Base-by-base conservation (phyloP, 176 grass and related monocot species). In the Poa annua region DNA sequence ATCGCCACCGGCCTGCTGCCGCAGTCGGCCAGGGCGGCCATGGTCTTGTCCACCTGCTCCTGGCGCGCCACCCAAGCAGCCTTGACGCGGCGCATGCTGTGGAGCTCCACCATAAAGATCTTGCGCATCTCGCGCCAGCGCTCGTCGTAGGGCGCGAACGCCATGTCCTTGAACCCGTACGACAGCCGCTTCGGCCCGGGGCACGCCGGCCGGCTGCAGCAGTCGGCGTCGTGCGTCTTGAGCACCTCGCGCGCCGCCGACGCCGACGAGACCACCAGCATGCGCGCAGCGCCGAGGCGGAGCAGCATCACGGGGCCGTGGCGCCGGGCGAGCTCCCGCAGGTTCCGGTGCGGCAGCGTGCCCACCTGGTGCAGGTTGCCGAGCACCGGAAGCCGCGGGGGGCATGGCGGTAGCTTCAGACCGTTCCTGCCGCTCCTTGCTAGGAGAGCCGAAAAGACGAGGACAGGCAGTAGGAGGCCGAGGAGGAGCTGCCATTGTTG, bases 81-180 rank as follows among this genome's bases (percentile, higher is more conserved):
- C 36, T 42, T 70, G 20, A 70, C 66, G 11, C 66, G 36, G 20
- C 19, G 66, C 66, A 70, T 44, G 66, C 66, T 21, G 20, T 42
- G 19, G 8, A 69, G 35, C 36, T 69, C 66, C 4, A 11, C 35
- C 19, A 69, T 22, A 36, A 69, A 42, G 19, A 69, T 42, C 66
- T 69, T 69, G 36, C 66, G 66, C 66, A 41, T 69, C 17, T 69
- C 66, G 19, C 66, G 66, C 66, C 66, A 69, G 36, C n/a, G 36
- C 66, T 69, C 66, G 66, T 20, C 66, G 66, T 42, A 69, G 36
- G 66, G 66, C 0, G 66, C 66, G 66, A 69, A 69, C 0, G 36
- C 66, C 66, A 70, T 42, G 66, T 70, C 6, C 66, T 70, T 70
- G 66, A 70, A 70, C 20, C 36, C 66, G 66, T 70, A 70, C 5